phyloP scores from a whole-genome alignment of 192 early-diverging fungal genomes.

The Dissophora ornata region DNA sequence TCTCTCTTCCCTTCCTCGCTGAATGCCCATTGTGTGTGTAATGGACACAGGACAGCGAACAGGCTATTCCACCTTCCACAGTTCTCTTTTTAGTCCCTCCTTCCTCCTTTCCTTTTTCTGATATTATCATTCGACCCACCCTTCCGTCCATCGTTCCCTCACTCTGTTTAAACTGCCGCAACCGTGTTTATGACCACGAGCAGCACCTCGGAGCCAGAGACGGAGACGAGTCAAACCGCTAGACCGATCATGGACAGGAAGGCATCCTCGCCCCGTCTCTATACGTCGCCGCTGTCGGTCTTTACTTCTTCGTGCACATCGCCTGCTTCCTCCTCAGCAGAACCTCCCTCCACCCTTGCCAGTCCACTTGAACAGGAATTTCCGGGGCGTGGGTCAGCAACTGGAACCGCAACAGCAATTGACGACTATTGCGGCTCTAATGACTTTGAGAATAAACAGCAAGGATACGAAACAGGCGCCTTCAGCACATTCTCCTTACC shows the following conservation, averaged over 20 bases:
- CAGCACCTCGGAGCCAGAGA: conserved; percentile 24
- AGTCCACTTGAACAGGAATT: conserved; percentile 3
- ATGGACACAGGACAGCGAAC: not conserved
- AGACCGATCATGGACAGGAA: conserved; percentile 13
- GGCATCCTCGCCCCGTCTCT: conserved; percentile 6
- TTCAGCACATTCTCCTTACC: too few species aligned
- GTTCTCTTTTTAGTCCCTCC: not conserved
- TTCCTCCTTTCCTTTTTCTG: not conserved
- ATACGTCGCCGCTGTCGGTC: not conserved
- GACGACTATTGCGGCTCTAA: too few species aligned
- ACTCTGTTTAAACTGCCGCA: not conserved
- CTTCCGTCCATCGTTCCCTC: not conserved
- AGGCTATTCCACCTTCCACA: conserved; percentile 8
- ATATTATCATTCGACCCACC: conserved; percentile 1
- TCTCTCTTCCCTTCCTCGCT: conserved; percentile 1
- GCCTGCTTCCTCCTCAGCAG: not conserved
- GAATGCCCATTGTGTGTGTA: not conserved
- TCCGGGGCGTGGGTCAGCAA: not conserved
- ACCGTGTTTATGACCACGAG: conserved; percentile 30
- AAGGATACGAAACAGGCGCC: too few species aligned
- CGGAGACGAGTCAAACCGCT: not conserved
- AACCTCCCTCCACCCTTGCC: not conserved
- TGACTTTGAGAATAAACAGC: too few species aligned
- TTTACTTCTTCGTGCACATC: not conserved
- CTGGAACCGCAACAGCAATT: not conserved